Base-by-base conservation (phyloP, 2,329 filamentous ascomycete species). In the Hypoxylon sp. region DNA sequence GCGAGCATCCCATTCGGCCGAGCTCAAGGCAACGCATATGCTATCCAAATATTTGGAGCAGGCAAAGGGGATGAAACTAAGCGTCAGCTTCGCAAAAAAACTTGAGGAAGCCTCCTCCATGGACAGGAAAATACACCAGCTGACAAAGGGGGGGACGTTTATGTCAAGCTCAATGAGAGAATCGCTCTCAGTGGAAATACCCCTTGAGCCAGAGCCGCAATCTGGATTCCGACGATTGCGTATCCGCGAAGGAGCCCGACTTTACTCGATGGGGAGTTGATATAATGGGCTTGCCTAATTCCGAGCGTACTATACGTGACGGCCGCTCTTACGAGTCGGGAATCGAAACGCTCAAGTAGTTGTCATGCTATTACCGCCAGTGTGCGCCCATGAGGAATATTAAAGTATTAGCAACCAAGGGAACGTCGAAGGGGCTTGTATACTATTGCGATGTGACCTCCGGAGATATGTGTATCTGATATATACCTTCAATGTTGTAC, bases 81-180 rank as follows among this genome's bases (percentile, higher is more conserved):
- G 59, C 9, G 67, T 55, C 11, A 5, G 2, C 1, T 53, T 78
- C 2, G 59, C 19, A 6, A 19, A n/a, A 4, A 79, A 76, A 51
- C 71, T 78, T 1, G 33, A 39, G 9, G 73, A 77, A 61, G 77
- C 77, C 0, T 65, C 73, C 35, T 44, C 67, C 3, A 68, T 73
- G 69, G 77, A 79, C 53, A 42, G 56, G 35, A 70, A 37, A 33
- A 74, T 78, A 50, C 75, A 76, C 56, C 51, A 47, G 22, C 57
- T 71, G 1, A 26, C 60, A 13, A 73, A 62, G 47, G 70, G 74
- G 24, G 71, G 69, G 2, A 47, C 35, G 11, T 35, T 69, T 19
- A 48, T 76, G 29, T 57, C 72, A 0, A n/a, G 59, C 8, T 53
- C 60, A 3, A 48, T 66, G 54, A 73, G 60, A 58, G 63, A 72